A percentile compares a stretch with the other conserved stretches of the same genome.
Evolutionary conservation across 441 rosid genomes (phyloP).

Genomic region (Populus hybrid): DNA sequence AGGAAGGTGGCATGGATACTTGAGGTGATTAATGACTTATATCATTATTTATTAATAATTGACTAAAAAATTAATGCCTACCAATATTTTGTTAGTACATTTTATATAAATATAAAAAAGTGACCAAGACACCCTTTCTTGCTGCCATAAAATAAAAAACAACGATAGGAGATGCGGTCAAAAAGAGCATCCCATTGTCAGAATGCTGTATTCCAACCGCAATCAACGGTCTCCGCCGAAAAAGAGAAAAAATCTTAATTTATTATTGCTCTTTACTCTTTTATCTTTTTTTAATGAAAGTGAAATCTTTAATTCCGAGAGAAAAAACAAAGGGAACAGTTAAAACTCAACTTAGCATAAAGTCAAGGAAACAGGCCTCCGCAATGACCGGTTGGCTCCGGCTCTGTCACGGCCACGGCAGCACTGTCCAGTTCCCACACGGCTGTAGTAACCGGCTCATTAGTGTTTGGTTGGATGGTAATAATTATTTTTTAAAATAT

Average conservation of each 20-base stretch:
- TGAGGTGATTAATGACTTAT: too few relatives aligned
- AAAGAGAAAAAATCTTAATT: slow-evolving; percentile 18
- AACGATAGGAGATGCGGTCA: slow-evolving; percentile 37
- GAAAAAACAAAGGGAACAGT: neutral
- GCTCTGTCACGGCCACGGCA: slow-evolving; percentile 53
- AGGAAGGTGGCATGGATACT: too few relatives aligned
- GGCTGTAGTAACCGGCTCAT: slow-evolving; percentile 3
- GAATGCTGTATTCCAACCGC: slow-evolving; percentile 82
- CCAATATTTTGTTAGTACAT: too few relatives aligned
- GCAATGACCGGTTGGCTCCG: slow-evolving; percentile 49
- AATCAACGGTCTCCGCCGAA: slow-evolving; percentile 90
- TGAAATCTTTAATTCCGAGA: neutral
- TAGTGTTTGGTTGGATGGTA: too few relatives aligned
- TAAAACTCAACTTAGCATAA: neutral
- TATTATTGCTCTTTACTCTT: neutral
- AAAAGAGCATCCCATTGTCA: slow-evolving; percentile 43
- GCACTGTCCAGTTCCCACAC: neutral
- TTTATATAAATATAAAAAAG: too few relatives aligned
- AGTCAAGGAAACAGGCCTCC: slow-evolving; percentile 56
- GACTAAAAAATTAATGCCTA: too few relatives aligned
- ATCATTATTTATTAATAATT: too few relatives aligned
- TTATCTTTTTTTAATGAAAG: neutral
- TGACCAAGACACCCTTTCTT: neutral
- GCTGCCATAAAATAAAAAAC: neutral
- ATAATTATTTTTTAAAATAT: too few relatives aligned